Conservation (phyloP, 108 stramenopile genomes). For the Cyclotella distinguenda region DNA sequence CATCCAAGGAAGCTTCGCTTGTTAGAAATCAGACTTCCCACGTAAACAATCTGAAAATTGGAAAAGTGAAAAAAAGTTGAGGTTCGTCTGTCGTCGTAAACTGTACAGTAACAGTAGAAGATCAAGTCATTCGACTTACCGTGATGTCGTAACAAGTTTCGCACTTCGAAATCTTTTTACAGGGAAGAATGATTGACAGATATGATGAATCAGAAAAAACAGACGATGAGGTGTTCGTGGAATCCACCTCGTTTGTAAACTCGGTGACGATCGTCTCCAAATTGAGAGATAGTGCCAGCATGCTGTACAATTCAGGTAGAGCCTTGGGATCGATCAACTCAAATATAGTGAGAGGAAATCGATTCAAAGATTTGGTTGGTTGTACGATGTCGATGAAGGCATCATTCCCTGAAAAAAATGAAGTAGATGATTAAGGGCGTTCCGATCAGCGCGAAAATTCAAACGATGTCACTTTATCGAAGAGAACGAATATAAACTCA, state of each 20-base stretch:
- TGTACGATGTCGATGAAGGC: constrained; percentile 2
- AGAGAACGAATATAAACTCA: constrained; percentile 13
- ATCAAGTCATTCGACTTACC: constrained; percentile 8
- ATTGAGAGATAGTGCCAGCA: constrained; percentile 39
- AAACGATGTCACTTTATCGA: background rate
- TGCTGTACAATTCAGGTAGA: constrained; percentile 28
- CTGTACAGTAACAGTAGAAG: background rate
- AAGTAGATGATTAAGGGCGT: background rate
- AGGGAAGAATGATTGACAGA: constrained; percentile 40
- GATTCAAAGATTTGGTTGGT: constrained; percentile 4
- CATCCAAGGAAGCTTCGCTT: constrained; percentile 35
- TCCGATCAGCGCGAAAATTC: background rate
- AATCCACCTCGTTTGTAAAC: background rate
- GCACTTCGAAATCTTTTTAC: constrained; percentile 9
- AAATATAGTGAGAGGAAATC: constrained; percentile 30
- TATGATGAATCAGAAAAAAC: constrained; percentile 12
- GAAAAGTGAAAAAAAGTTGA: background rate
- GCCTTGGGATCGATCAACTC: constrained; percentile 34
- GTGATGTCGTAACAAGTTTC: constrained; percentile 22
- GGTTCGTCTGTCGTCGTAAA: background rate
- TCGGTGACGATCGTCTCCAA: constrained; percentile 5
- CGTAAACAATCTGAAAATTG: constrained; percentile 22
- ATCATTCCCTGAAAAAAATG: constrained; percentile 9
- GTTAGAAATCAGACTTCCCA: constrained; percentile 18
- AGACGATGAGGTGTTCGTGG: background rate